Evolutionary conservation across 305 asterid genomes (phyloP).

Genomic region (Striga hermonthica): DNA sequence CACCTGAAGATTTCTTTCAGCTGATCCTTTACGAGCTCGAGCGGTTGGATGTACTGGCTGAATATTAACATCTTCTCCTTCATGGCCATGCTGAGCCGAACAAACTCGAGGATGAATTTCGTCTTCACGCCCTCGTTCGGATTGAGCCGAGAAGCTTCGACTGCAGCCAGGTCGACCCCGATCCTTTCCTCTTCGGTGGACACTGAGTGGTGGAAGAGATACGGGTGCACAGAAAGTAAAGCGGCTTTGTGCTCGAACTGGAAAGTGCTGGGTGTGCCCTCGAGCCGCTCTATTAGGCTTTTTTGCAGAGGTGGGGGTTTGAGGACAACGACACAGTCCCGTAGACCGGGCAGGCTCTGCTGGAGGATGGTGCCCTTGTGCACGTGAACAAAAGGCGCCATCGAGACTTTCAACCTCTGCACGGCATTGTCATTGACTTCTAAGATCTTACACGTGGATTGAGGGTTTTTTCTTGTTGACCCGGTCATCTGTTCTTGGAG

Average conservation of each 20-base stretch:
- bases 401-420: constrained; percentile 42
- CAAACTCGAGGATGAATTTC: constrained; percentile 51
- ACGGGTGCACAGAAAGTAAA: constrained; percentile 62
- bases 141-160: constrained; percentile 38
- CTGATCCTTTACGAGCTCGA: constrained; percentile 47
- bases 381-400: constrained; percentile 60
- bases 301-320: constrained; percentile 49
- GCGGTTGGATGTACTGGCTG: constrained; percentile 61
- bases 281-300: constrained; percentile 41
- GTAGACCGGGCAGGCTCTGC: constrained; percentile 59
- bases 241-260: constrained; percentile 44
- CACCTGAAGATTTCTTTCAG: constrained; percentile 38
- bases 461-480: constrained; percentile 25
- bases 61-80: constrained; percentile 59
- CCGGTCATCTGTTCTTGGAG: constrained; percentile 34
- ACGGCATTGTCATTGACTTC: constrained; percentile 33
- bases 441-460: constrained; percentile 21
- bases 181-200: constrained; percentile 24
- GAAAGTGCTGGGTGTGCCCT: constrained; percentile 31
- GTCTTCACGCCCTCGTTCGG: constrained; percentile 52
- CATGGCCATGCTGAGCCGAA: constrained; percentile 39
- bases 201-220: constrained; percentile 31
- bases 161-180: constrained; percentile 33
- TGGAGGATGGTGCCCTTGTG: constrained; percentile 59
- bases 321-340: constrained; percentile 46